Base-by-base conservation (phyloP, 1,139 yeast genomes). In the Candida tunisiensis region DNA sequence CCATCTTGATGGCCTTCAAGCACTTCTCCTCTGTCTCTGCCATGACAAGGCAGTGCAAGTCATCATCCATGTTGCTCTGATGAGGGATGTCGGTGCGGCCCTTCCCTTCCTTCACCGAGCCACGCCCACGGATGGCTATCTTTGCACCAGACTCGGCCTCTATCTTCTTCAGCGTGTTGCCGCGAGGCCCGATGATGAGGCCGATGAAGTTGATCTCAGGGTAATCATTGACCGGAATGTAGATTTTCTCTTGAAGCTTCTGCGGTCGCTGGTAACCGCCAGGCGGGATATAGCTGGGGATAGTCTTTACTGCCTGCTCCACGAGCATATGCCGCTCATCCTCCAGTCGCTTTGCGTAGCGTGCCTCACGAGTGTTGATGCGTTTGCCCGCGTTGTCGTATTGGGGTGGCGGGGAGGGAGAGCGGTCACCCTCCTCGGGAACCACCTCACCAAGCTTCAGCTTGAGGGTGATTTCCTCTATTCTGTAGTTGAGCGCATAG, bases 201-300 rank as follows among this genome's bases (percentile, higher is more conserved):
- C 99, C 99, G 30, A 88, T 80, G 45, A 85, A 85, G 53, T 91
- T 91, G 39, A 88, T 74, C 28, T 78, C 91, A 0, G 96, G 96
- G 50, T 82, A 77, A 34, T 83, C 92, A 28, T 73, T 66, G 2
- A 70, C 78, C 0, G 98, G 96, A 12, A 91, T 69, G 47, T 70
- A 85, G 28, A 82, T 64, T 51, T 83, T 88, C 40, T 85, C 94
- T 29, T 65, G 64, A 4, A 83, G 72, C 40, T 69, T 73, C 6
- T 78, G 74, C 20, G 80, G 82, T 31, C 74, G 62, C 33, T 62
- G 55, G 49, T 80, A 85, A 45, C 78, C 91, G 11, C 61, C 57
- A 0, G 98, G 98, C 1, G 94, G 79, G 28, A 61, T 64, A 47
- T 69, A 91, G 39, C 70, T 69, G n/a, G 93, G 92, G 24, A 88